Evolutionary conservation across 257 asterid genomes (phyloP).

Genomic region (Plantago elongata): DNA sequence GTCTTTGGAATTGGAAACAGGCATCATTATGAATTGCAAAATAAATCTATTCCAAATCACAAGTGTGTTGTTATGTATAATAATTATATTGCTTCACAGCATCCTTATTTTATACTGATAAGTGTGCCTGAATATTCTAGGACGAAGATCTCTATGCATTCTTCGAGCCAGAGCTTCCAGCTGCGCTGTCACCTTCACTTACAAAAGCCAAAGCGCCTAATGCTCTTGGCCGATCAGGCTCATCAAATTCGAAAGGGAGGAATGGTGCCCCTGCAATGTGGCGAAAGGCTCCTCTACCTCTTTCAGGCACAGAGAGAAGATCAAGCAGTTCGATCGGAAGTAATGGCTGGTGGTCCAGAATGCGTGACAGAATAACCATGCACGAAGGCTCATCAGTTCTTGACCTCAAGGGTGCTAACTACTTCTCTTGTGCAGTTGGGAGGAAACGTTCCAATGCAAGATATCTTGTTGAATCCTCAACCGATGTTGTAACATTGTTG

Average conservation of each 20-base stretch:
- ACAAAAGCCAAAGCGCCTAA: slow-evolving; percentile 48
- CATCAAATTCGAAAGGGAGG: slow-evolving; percentile 36
- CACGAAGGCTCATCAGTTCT: slow-evolving; percentile 91
- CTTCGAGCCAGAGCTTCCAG: slow-evolving; percentile 87
- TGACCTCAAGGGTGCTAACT: slow-evolving; percentile 74
- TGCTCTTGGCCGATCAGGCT: slow-evolving; percentile 31
- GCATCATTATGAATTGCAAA: no score
- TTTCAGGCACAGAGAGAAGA: slow-evolving; percentile 36
- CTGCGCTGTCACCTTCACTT: slow-evolving; percentile 29
- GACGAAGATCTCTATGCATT: slow-evolving; percentile 83
- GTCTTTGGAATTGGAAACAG: no score
- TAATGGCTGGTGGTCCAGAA: slow-evolving; percentile 52
- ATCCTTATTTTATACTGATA: neutral
- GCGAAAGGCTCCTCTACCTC: slow-evolving; percentile 33
- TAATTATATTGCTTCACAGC: neutral
- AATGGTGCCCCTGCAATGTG: slow-evolving; percentile 29
- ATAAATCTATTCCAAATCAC: neutral
- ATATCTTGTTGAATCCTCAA: slow-evolving; percentile 68
- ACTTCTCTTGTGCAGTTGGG: slow-evolving; percentile 91
- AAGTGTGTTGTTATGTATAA: neutral
- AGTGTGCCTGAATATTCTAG: slow-evolving; percentile 23
- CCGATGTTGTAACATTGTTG: slow-evolving; percentile 66
- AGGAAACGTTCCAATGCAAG: slow-evolving; percentile 66
- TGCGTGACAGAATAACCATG: slow-evolving; percentile 52
- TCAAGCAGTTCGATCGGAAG: slow-evolving; percentile 32